phyloP scores from a whole-genome alignment of 2,329 filamentous ascomycete species.

The Fusarium nisikadoi region DNA sequence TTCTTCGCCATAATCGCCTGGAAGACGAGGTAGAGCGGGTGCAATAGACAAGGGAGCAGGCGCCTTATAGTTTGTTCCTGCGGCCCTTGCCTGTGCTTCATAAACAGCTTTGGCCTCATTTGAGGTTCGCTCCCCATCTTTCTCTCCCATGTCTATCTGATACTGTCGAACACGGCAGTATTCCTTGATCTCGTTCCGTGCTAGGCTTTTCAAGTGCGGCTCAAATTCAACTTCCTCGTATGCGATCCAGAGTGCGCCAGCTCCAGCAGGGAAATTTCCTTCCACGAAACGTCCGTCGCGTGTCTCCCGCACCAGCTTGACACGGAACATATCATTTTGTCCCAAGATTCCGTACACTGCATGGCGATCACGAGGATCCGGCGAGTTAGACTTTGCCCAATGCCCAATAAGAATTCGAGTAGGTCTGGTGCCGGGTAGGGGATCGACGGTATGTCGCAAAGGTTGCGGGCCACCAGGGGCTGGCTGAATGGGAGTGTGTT shows the following conservation, averaged over 20 bases:
- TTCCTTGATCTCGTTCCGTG: slow-evolving; percentile 68
- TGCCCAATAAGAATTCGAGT: slow-evolving; percentile 68
- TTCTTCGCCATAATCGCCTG: slow-evolving; percentile 31
- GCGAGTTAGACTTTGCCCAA: slow-evolving; percentile 66
- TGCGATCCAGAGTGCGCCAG: slow-evolving; percentile 70
- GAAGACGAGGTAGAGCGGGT: slow-evolving; percentile 35
- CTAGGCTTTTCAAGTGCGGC: slow-evolving; percentile 62
- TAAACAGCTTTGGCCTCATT: slow-evolving; percentile 65
- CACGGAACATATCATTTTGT: slow-evolving; percentile 71
- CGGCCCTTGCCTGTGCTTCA: slow-evolving; percentile 59
- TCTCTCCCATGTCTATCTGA: slow-evolving; percentile 66
- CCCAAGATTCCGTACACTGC: slow-evolving; percentile 72
- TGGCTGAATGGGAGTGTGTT: slow-evolving; percentile 40
- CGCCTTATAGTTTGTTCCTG: slow-evolving; percentile 47
- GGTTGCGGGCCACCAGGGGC: slow-evolving; percentile 32
- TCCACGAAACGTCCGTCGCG: slow-evolving; percentile 67
- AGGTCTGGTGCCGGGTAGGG: slow-evolving; percentile 63
- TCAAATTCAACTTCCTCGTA: slow-evolving; percentile 72
- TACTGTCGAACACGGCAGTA: slow-evolving; percentile 70
- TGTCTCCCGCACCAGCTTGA: slow-evolving; percentile 70
- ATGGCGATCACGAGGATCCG: slow-evolving; percentile 62
- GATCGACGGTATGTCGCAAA: slow-evolving; percentile 47
- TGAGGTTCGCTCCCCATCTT: slow-evolving; percentile 55
- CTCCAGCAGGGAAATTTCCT: slow-evolving; percentile 69
- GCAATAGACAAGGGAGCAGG: slow-evolving; percentile 40